Conservation (phyloP, 2,329 filamentous ascomycete genomes). For the Apiospora koreana region DNA sequence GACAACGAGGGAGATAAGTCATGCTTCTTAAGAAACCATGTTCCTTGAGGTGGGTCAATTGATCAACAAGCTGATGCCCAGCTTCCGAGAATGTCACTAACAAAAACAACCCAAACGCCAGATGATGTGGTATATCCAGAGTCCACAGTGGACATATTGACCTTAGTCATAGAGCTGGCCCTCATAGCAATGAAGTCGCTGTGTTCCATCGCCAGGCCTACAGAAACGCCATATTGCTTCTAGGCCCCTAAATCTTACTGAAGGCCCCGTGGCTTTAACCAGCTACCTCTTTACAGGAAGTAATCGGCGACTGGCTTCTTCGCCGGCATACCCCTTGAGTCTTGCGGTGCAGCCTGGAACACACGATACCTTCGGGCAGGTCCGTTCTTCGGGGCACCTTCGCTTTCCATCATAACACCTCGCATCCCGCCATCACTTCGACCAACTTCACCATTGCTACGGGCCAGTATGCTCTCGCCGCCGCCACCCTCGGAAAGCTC, state of each 20-base stretch:
- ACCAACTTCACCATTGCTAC: conserved; percentile 70
- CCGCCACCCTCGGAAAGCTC: conserved; percentile 86
- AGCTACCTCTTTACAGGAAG: conserved; percentile 66
- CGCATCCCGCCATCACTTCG: conserved; percentile 47
- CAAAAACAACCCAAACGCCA: not conserved
- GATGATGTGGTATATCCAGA: conserved; percentile 3
- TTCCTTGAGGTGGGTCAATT: not conserved
- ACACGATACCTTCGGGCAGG: conserved; percentile 91
- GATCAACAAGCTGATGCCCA: not conserved
- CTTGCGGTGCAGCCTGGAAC: conserved; percentile 95
- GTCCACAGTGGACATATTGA: not conserved
- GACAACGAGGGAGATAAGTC: no score
- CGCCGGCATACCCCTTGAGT: conserved; percentile 94
- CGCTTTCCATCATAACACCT: conserved; percentile 51
- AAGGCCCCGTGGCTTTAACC: not conserved
- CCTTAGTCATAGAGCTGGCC: not conserved
- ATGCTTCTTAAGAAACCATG: not conserved
- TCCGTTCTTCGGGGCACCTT: conserved; percentile 53
- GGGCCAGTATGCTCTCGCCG: conserved; percentile 69
- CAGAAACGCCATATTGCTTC: not conserved
- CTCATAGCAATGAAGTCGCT: not conserved
- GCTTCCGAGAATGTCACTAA: not conserved
- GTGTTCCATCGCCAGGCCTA: not conserved
- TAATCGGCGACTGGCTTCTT: conserved; percentile 99
- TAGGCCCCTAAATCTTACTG: not conserved